Evolutionary conservation across 768 basidiomycete genomes (phyloP).

Genomic region (Zangia roseola): DNA sequence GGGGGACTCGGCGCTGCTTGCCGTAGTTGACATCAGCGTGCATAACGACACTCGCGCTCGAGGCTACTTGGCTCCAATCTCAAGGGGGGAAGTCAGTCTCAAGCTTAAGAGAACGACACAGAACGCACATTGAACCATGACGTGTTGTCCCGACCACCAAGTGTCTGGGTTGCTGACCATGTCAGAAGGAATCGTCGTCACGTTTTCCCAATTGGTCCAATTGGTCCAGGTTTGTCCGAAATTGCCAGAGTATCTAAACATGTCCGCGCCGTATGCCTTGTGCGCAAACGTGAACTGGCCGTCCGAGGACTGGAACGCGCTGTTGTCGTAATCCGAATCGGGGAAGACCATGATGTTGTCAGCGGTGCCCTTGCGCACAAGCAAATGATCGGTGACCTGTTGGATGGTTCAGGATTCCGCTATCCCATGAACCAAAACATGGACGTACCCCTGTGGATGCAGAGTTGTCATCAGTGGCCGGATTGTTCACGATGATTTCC

Average conservation of each 20-base stretch:
- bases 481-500: constrained; percentile 64
- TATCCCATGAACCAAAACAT: background rate
- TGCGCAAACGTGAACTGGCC: constrained; percentile 78
- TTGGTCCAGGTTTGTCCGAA: constrained; percentile 82
- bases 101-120: background rate
- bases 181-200: constrained; percentile 58
- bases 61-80: constrained; percentile 73
- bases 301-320: constrained; percentile 53
- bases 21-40: constrained; percentile 73
- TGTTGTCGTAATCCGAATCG: constrained; percentile 69
- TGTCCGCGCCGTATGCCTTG: constrained; percentile 82
- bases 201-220: constrained; percentile 79
- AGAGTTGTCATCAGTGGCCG: constrained; percentile 40
- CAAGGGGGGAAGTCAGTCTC: background rate
- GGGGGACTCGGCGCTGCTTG: constrained; percentile 74
- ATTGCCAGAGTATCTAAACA: constrained; percentile 83
- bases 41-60: constrained; percentile 63
- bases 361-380: constrained; percentile 75
- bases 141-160: constrained; percentile 83
- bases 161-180: constrained; percentile 45
- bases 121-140: constrained; percentile 82
- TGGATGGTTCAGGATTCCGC: constrained; percentile 5
- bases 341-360: constrained; percentile 89
- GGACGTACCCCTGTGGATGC: constrained; percentile 56
- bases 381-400: constrained; percentile 69